Evolutionary conservation across 2,329 filamentous ascomycete species (phyloP).

Genomic region (Epichloe bromicola): DNA sequence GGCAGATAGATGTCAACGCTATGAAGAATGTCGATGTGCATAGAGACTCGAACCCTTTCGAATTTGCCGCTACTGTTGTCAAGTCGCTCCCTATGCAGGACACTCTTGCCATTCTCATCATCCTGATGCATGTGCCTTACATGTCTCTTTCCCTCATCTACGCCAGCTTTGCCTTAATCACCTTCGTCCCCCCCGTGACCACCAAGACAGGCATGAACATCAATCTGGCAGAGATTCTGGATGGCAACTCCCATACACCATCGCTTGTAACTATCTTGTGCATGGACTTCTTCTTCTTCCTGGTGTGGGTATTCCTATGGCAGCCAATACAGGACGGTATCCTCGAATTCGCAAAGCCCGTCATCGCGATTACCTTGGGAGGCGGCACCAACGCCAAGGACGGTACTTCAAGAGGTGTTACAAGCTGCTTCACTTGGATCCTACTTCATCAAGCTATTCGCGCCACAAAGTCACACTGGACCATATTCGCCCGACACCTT

Average conservation of each 20-base stretch:
- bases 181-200: slow-evolving; percentile 75
- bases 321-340: slow-evolving; percentile 77
- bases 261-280: slow-evolving; percentile 74
- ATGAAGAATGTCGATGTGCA: slow-evolving; percentile 56
- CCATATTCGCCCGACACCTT: slow-evolving; percentile 31
- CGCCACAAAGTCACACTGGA: slow-evolving; percentile 35
- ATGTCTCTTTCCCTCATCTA: slow-evolving; percentile 82
- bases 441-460: slow-evolving; percentile 38
- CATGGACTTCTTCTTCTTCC: slow-evolving; percentile 70
- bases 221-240: slow-evolving; percentile 83
- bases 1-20: slow-evolving; percentile 57
- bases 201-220: slow-evolving; percentile 66
- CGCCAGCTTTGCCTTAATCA: slow-evolving; percentile 82
- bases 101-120: slow-evolving; percentile 91
- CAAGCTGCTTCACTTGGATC: slow-evolving; percentile 59
- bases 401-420: slow-evolving; percentile 57
- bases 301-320: slow-evolving; percentile 82
- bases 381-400: slow-evolving; percentile 61
- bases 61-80: slow-evolving; percentile 74
- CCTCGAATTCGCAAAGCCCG: slow-evolving; percentile 80
- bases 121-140: slow-evolving; percentile 83
- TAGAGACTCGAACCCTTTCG: slow-evolving; percentile 58
- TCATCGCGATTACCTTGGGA: slow-evolving; percentile 82
- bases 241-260: slow-evolving; percentile 73
- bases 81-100: slow-evolving; percentile 83